phyloP scores from a whole-genome alignment of 2,329 filamentous ascomycete genomes.

The Fusarium nematophilum region DNA sequence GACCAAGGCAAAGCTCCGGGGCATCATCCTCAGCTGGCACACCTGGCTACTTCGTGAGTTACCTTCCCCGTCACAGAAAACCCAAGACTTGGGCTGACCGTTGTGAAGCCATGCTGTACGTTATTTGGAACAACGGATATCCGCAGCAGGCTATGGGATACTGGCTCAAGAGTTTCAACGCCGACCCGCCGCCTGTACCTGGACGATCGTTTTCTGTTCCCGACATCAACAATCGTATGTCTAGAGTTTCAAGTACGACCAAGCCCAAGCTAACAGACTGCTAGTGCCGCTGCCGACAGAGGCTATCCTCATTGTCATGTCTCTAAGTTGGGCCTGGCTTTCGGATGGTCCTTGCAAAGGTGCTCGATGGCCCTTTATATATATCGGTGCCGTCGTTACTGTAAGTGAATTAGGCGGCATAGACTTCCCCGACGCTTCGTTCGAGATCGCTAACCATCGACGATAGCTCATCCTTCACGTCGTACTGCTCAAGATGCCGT shows the following conservation, averaged over 20 bases:
- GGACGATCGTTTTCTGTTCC: constrained; percentile 20
- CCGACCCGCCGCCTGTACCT: constrained; percentile 23
- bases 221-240: constrained; percentile 29
- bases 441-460: neutral
- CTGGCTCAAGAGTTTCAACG: constrained; percentile 37
- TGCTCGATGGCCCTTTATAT: constrained; percentile 33
- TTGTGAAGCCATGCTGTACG: constrained; percentile 18
- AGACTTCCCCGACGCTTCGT: too few relatives aligned
- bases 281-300: constrained; percentile 30
- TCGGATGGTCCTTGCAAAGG: constrained; percentile 31
- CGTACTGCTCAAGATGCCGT: constrained; percentile 24
- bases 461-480: constrained; percentile 24
- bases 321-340: constrained; percentile 30
- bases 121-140: constrained; percentile 34
- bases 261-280: neutral
- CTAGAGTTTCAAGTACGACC: neutral
- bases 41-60: constrained; percentile 30
- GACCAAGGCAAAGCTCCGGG: constrained; percentile 23
- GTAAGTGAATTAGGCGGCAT: neutral
- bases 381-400: constrained; percentile 24
- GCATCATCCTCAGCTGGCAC: constrained; percentile 33
- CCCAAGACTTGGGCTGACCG: neutral
- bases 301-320: constrained; percentile 33
- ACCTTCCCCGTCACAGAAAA: too few relatives aligned
- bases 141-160: constrained; percentile 31